These are phyloP conservation scores for Phytophthora quininea DNA, from an alignment of 352 stramenopile genomes.

Conservation along the genomic window DNA sequence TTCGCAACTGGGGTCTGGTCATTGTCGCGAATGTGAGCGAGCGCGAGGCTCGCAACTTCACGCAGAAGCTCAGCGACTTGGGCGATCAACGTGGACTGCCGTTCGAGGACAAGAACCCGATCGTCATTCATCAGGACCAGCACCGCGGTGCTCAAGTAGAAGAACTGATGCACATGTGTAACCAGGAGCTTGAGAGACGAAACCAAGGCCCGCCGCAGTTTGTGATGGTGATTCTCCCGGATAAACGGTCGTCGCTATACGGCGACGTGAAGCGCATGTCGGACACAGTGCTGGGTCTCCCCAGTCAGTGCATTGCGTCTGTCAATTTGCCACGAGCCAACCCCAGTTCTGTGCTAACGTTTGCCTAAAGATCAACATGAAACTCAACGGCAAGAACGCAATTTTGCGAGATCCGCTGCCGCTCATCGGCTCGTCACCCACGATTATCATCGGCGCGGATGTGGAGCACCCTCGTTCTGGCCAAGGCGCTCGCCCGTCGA, in stretches of 20 bases:
- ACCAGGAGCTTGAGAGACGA: slow-evolving; percentile 38
- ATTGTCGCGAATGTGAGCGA: slow-evolving; percentile 39
- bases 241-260: slow-evolving; percentile 45
- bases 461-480: slow-evolving; percentile 60
- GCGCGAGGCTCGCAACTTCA: slow-evolving; percentile 39
- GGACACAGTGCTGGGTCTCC: slow-evolving; percentile 60
- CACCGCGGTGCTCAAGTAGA: slow-evolving; percentile 49
- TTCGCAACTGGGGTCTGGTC: slow-evolving; percentile 62
- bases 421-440: slow-evolving; percentile 39
- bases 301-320: slow-evolving; percentile 61
- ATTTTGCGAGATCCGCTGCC: slow-evolving; percentile 42
- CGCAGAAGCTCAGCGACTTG: slow-evolving; percentile 34
- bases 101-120: slow-evolving; percentile 41
- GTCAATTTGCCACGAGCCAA: slow-evolving; percentile 40
- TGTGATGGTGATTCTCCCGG: slow-evolving; percentile 58
- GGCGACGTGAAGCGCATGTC: slow-evolving; percentile 69
- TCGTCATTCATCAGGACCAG: slow-evolving; percentile 38
- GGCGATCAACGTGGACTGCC: slow-evolving; percentile 42
- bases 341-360: slow-evolving; percentile 57
- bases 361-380: slow-evolving; percentile 68
- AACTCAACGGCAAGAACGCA: slow-evolving; percentile 61
- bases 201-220: slow-evolving; percentile 42
- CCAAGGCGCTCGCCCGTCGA: slow-evolving; percentile 47
- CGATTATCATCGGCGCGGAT: slow-evolving; percentile 78
- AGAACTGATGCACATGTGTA: slow-evolving; percentile 64